Evolutionary conservation across 176 grass and related monocot genomes (phyloP).

Genomic region (Themeda triandra): DNA sequence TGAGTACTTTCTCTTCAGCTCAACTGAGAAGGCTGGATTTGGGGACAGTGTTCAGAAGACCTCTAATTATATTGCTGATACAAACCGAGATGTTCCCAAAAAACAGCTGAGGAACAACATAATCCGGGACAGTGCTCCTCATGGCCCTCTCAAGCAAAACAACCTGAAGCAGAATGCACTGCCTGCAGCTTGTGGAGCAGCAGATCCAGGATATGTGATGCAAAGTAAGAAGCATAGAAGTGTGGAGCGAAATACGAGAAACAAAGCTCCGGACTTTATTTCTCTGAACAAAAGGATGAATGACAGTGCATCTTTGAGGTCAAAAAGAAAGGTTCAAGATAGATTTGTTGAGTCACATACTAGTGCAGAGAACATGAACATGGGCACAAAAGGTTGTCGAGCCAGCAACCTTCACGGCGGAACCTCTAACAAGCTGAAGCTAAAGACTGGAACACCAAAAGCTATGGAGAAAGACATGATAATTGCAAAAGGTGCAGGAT

Average conservation of each 20-base stretch:
- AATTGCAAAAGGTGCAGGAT: slow-evolving; percentile 42
- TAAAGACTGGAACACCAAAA: slow-evolving; percentile 15
- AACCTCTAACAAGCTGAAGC: slow-evolving; percentile 23
- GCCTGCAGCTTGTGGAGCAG: slow-evolving; percentile 4
- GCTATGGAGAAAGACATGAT: slow-evolving; percentile 43
- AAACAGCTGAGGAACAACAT: background rate
- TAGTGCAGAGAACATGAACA: slow-evolving; percentile 26
- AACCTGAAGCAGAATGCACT: slow-evolving; percentile 67
- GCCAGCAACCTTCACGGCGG: background rate
- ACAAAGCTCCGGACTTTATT: slow-evolving; percentile 31
- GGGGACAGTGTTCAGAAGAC: background rate
- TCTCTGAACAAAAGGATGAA: slow-evolving; percentile 46
- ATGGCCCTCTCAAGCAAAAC: slow-evolving; percentile 51
- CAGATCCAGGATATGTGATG: background rate
- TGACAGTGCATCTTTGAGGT: slow-evolving; percentile 29
- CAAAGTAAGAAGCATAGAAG: slow-evolving; percentile 32
- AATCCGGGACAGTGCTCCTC: slow-evolving; percentile 12
- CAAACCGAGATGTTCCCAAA: slow-evolving; percentile 31
- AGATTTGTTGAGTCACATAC: slow-evolving; percentile 13
- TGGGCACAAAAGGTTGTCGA: slow-evolving; percentile 20
- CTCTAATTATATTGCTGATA: background rate
- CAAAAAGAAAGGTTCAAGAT: slow-evolving; percentile 42
- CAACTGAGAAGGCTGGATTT: slow-evolving; percentile 13
- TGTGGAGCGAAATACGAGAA: slow-evolving; percentile 16
- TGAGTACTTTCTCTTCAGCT: slow-evolving; percentile 33